Evolutionary conservation across 2,329 filamentous ascomycete genomes (phyloP).

Genomic region (Atkinsonella hypoxylon): DNA sequence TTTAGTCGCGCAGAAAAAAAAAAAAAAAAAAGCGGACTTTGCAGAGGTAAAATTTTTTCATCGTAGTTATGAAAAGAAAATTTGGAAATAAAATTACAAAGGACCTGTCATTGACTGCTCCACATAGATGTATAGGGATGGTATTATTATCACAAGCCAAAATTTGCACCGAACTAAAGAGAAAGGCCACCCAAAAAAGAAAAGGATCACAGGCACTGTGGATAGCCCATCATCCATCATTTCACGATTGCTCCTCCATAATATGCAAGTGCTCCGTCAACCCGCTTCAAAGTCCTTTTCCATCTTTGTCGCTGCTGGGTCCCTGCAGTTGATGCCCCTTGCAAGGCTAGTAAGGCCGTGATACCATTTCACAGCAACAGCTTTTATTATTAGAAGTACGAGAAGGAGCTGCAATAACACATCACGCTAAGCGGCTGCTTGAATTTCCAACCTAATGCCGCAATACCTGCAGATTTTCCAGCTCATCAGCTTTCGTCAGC

Average conservation of each 20-base stretch:
- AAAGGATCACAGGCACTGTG: neutral
- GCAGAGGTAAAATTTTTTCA: too few relatives aligned
- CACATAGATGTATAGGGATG: too few relatives aligned
- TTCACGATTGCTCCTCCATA: neutral
- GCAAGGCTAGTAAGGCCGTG: neutral
- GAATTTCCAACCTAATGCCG: neutral
- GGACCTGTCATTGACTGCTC: too few relatives aligned
- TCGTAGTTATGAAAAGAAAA: too few relatives aligned
- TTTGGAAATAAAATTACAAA: too few relatives aligned
- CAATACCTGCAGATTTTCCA: neutral
- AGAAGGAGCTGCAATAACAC: neutral
- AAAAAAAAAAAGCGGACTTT: neutral
- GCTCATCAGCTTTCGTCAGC: neutral
- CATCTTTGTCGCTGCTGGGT: constrained; percentile 2
- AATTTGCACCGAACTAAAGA: too few relatives aligned
- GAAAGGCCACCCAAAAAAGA: neutral
- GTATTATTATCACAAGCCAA: too few relatives aligned
- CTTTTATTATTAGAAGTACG: neutral
- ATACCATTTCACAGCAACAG: neutral
- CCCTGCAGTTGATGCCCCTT: too few relatives aligned
- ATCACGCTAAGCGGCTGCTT: neutral
- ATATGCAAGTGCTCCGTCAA: neutral
- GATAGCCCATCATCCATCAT: neutral
- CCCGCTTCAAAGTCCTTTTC: neutral
- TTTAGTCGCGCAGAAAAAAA: neutral